phyloP scores from a whole-genome alignment of 306 rosid species.

The Pyrus bretschneideri region DNA sequence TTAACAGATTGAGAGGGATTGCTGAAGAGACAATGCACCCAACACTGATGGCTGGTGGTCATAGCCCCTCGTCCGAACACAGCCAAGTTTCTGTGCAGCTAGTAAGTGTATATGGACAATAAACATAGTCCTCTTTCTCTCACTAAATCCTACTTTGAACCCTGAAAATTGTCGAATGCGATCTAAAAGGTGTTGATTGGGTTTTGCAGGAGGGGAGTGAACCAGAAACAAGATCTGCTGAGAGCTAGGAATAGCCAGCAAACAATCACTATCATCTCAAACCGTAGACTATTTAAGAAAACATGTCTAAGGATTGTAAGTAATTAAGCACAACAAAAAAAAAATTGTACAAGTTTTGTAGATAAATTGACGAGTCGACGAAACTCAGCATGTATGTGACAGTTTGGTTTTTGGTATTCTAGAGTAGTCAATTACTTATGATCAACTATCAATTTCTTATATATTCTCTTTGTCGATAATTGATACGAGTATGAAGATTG shows the following conservation, averaged over 20 bases:
- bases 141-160: background rate
- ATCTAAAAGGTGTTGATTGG: background rate
- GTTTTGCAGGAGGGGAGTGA: slow-evolving; percentile 8
- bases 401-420: background rate
- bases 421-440: background rate
- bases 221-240: background rate
- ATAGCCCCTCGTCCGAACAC: slow-evolving; percentile 5
- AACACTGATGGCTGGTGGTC: background rate
- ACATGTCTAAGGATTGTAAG: background rate
- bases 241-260: background rate
- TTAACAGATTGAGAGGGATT: slow-evolving; percentile 45
- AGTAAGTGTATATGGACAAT: slow-evolving; percentile 29
- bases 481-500: background rate
- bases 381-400: background rate
- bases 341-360: background rate
- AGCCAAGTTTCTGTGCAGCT: slow-evolving; percentile 54
- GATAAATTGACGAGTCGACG: background rate
- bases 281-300: background rate
- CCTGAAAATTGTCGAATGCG: background rate
- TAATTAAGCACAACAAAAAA: background rate
- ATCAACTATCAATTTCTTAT: background rate
- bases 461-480: background rate
- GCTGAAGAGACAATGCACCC: slow-evolving; percentile 37
- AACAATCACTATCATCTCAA: background rate
- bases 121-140: background rate